Base-by-base conservation (phyloP, 768 basidiomycete genomes). In the Suillus lakei region DNA sequence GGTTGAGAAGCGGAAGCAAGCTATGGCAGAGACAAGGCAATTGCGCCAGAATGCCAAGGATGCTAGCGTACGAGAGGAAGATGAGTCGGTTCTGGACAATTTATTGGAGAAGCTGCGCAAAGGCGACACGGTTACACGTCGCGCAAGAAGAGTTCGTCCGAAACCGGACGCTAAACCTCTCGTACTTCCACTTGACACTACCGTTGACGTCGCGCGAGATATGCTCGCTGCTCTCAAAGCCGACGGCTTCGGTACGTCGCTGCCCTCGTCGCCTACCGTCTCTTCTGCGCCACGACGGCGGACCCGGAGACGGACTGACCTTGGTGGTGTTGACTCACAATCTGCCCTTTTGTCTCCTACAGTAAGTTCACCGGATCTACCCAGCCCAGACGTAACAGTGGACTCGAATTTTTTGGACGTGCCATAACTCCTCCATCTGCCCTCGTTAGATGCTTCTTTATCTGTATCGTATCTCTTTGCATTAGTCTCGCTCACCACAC, bases 161-260 rank as follows among this genome's bases (percentile, higher is more conserved):
- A 83, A 75, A 66, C 76, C 75, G 23, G 81, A 83, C 50, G 68
- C 61, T 67, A 76, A 74, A 44, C 67, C 74, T 68, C 4, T 66
- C 66, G 26, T 68, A n/a, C 55, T 67, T 12, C 66, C 71, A 26
- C 26, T 62, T 28, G 41, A 63, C 56, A 69, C 71, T 7, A 63
- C 71, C 70, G 88, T 81, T 5, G 84, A 88, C 65, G 79, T 86
- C 56, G 93, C 93, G 5, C 85, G 85, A 61, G 87, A 90, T 68
- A 91, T 95, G 90, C 75, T 95, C 62, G 90, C 90, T 8, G 85
- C 83, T 44, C 82, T 95, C 34, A 84, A 94, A 74, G 86, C 89
- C 7, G 86, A 89, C 67, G 92, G 90, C 0, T 92, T 92, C 74
- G 64, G 82, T 63, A 75, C 76, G 15, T 79, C 85, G 63, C 74